Evolutionary conservation across 306 rosid species (phyloP), one percentile per base, ranked within the genome.

Genomic region (Prinsepia uniflora): DNA sequence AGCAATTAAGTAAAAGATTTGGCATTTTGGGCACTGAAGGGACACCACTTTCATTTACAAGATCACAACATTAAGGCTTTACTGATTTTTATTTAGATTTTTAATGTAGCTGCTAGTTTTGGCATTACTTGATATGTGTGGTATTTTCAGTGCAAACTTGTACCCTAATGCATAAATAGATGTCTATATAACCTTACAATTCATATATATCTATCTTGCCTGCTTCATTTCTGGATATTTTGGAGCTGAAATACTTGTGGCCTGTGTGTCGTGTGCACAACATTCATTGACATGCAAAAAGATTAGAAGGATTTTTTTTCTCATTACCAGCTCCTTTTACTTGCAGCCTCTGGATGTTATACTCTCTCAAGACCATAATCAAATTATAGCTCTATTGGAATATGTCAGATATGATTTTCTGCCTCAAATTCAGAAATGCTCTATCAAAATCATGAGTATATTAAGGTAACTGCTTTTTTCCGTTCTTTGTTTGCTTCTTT

Each of bases 261-360:
- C 49, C 49, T 46, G 5, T 46, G n/a, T 49, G 36, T 55, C 30
- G 6, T 19, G 34, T 55, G 7, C 36, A 20, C 5, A 19, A 55
- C 61, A 55, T 55, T 22, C 61, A 20, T 55, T 49, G 17, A 49
- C 19, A 42, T 60, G 62, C 73, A 41, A 17, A 52, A 61, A 6
- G 48, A 53, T 63, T 47, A 58, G n/a, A 22, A 48, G 13, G 71
- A 42, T 60, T 60, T 47, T 49, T 8, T 12, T 66, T 52, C 65
- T 77, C 59, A 60, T 74, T 60, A 39, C 30, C 72, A 13, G 56
- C 41, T 68, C 18, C 54, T 65, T 68, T 48, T 75, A 17, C 14
- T 2, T 84, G 81, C 96, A 94, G 98, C 97, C 98, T 44, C 81
- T 94, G 92, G 97, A 94, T 79, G 83, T 90, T 79, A 86, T 94